A percentile compares a stretch with the other conserved stretches of the same genome.
These are phyloP conservation scores for Penicillium paxilli DNA, from an alignment of 495 filamentous ascomycete genomes.

Conservation along the genomic window DNA sequence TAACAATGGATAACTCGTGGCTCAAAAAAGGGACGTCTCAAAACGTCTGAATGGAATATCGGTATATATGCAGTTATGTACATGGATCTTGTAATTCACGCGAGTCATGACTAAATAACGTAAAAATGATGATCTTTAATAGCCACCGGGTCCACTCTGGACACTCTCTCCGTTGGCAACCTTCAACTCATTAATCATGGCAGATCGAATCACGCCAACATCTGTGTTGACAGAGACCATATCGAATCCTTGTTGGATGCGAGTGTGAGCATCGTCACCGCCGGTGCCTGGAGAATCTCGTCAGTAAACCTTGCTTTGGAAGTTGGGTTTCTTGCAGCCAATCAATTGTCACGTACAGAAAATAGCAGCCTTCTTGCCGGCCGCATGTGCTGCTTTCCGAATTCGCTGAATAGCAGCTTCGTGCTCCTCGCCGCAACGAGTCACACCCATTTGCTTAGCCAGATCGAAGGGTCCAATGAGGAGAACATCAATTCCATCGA, in stretches of 20 bases:
- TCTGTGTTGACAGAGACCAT: slow-evolving; percentile 72
- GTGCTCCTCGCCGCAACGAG: slow-evolving; percentile 39
- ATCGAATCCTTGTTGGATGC: slow-evolving; percentile 69
- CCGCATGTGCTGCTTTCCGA: slow-evolving; percentile 57
- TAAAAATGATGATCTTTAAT: slow-evolving; percentile 2
- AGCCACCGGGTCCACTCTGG: slow-evolving; percentile 13
- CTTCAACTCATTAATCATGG: slow-evolving; percentile 35
- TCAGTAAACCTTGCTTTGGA: background rate
- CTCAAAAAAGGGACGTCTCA: no score
- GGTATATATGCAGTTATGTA: no score
- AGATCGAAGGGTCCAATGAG: slow-evolving; percentile 61
- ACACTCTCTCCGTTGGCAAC: slow-evolving; percentile 29
- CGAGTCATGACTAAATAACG: no score
- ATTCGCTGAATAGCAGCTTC: slow-evolving; percentile 67
- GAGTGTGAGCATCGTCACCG: slow-evolving; percentile 62
- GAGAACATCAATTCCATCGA: slow-evolving; percentile 45
- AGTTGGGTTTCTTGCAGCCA: background rate
- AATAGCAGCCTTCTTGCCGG: slow-evolving; percentile 77
- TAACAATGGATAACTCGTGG: no score
- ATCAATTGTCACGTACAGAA: slow-evolving; percentile 53
- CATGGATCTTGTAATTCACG: no score
- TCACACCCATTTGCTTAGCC: slow-evolving; percentile 38
- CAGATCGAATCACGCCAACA: slow-evolving; percentile 48
- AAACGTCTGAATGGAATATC: no score
- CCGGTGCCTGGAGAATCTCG: slow-evolving; percentile 37